Evolutionary conservation across 1,284 basidiomycete species (phyloP), one percentile per base, ranked within the genome.

Genomic region (Puccinia hordei): DNA sequence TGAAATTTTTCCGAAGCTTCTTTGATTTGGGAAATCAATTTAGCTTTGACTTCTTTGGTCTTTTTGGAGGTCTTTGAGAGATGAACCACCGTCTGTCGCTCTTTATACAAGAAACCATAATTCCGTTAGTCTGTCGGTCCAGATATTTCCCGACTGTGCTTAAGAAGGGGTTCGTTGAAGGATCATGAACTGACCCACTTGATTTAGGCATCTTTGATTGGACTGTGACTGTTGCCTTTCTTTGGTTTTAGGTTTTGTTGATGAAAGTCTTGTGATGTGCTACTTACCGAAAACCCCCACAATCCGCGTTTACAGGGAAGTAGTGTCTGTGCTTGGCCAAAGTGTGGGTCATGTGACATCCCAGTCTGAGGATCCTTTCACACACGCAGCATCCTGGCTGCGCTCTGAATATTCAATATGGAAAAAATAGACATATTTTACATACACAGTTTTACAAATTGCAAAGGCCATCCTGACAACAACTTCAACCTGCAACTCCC

Each of bases 1-100:
- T 91, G 90, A 90, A 92, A 97, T 87, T 93, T 92, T 84, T 95
- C 93, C 46, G 89, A 87, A 86, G 61, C 33, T 27, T 24, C 27
- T 35, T 81, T 71, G 15, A 80, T 33, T 41, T 59, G 44, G 15
- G 49, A 35, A n/a, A 73, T 66, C 33, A 73, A 38, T 35, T 53
- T 61, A 1, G 53, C 38, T 24, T 79, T 73, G 22, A 35, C 75
- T 51, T 69, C 68, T 33, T 68, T 65, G 24, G 82, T 85, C 82
- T 88, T 88, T 82, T 89, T 88, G 65, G 85, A 83, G 6, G 88
- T 89, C 85, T 89, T 88, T 27, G 89, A 88, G 68, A 90, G 86
- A 59, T 88, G 87, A 22, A 89, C 87, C 71, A 87, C 84, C 80
- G 85, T 87, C 81, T 86, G 82, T 59, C 87, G 85, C 82, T 85